Evolutionary conservation across 2,329 filamentous ascomycete genomes (phyloP), one percentile per base, ranked within the genome.

Genomic region (Trichoderma endophyticum): DNA sequence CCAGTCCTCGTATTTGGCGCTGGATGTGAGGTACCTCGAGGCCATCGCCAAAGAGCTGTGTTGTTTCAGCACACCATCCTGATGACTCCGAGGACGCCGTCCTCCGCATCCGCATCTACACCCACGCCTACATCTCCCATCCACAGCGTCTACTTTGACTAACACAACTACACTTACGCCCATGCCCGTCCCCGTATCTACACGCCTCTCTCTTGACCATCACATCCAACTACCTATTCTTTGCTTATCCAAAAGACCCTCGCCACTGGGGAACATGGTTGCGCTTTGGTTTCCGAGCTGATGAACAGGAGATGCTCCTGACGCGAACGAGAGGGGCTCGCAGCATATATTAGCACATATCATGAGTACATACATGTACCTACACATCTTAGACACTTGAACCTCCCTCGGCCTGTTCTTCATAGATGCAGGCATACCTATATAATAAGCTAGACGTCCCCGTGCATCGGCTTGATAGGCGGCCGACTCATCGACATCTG

Each of bases 41-140:
- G 57, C 61, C 59, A 63, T 72, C 65, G 28, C 48, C 57, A 48
- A 34, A 43, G 57, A 68, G 62, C 39, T 63, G 64, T 72, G 70
- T 64, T 72, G 57, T 65, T 72, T 68, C 48, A 63, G 57, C 48
- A 62, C 70, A 63, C 70, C 70, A 64, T 63, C 64, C 61, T 68
- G n/a, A 51, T 12, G 34, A 36, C 61, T 54, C 61, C 56, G 39
- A 66, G 54, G 54, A 59, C 70, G 70, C 70, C 70, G 64, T 68
- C 70, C 57, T 72, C 70, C 64, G 56, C 64, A 72, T 26, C 57
- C 43, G 43, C 63, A 36, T 18, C 12, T 62, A 43, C 59, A 24
- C 66, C 43, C n/a, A 39, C 64, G 14, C 24, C 21, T 43, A 39
- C 51, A 26, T 67, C 32, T 8, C 32, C 21, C 21, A 57, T 26